phyloP scores from a whole-genome alignment of 1,284 basidiomycete species.

The Mycosarcoma maydis region DNA sequence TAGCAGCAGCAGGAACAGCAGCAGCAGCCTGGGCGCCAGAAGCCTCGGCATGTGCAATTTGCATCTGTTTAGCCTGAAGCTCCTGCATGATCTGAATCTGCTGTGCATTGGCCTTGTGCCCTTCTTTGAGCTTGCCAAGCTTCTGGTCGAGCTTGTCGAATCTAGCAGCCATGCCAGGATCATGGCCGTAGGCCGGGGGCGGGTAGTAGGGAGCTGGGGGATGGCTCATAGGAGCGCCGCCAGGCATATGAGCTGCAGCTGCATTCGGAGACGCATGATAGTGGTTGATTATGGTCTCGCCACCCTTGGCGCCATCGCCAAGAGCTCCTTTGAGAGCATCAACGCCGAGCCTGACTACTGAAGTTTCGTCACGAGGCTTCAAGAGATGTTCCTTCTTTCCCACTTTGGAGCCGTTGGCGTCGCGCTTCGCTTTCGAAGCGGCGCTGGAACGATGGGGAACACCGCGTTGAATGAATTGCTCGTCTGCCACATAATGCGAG shows the following conservation, averaged over 20 bases:
- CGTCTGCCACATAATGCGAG: slow-evolving; percentile 10
- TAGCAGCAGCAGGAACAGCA: no score
- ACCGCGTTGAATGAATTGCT: slow-evolving; percentile 3
- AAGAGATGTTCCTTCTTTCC: not conserved
- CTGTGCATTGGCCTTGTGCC: not conserved
- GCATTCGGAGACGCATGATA: not conserved
- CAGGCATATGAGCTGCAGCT: not conserved
- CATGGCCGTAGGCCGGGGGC: not conserved
- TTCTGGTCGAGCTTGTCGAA: slow-evolving; percentile 1
- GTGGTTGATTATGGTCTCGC: slow-evolving; percentile 4
- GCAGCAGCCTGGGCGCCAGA: not conserved
- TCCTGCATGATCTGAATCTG: slow-evolving; percentile 21
- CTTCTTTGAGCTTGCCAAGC: slow-evolving; percentile 3
- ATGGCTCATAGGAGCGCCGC: not conserved
- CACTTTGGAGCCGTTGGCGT: not conserved
- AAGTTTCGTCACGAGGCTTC: no score
- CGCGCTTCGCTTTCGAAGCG: not conserved
- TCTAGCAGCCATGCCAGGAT: slow-evolving; percentile 4
- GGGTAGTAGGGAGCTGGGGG: not conserved
- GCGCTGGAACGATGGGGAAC: not conserved
- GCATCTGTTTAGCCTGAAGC: slow-evolving; percentile 20
- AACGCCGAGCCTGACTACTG: not conserved
- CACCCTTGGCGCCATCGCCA: not conserved
- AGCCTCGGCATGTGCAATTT: no score
- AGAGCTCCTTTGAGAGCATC: not conserved